These are phyloP conservation scores for Kodamaea plutei DNA, from an alignment of 1,139 yeast genomes.

Conservation along the genomic window DNA sequence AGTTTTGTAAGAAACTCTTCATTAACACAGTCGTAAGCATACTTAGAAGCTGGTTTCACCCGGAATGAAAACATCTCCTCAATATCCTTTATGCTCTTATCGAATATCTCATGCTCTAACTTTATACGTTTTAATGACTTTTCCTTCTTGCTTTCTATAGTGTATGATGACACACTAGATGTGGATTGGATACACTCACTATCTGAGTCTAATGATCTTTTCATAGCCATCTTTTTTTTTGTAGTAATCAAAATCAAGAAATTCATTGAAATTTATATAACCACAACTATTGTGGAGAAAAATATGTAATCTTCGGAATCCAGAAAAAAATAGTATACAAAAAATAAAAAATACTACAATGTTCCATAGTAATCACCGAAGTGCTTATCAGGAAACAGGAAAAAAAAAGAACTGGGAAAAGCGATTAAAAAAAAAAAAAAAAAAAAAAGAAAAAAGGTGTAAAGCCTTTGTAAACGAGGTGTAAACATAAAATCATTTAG, in stretches of 20 bases:
- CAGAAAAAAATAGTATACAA: too few species aligned
- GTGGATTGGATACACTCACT: conserved; percentile 6
- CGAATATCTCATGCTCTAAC: conserved; percentile 27
- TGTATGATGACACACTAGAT: conserved; percentile 2
- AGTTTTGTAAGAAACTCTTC: conserved; percentile 14
- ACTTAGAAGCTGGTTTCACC: conserved; percentile 7
- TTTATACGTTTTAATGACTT: conserved; percentile 23
- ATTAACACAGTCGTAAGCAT: conserved; percentile 26
- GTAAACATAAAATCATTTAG: too few species aligned
- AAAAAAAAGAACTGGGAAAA: neutral
- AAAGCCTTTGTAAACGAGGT: too few species aligned
- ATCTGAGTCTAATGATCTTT: conserved; percentile 7
- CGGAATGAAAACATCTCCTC: conserved; percentile 22
- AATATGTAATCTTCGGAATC: neutral
- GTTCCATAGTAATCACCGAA: neutral
- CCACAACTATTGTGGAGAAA: neutral
- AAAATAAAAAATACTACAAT: neutral
- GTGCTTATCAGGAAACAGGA: neutral
- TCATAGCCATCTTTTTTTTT: conserved; percentile 8
- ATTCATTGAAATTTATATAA: neutral
- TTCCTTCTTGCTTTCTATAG: conserved; percentile 2
- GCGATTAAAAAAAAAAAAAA: too few species aligned
- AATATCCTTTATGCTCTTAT: conserved; percentile 27
- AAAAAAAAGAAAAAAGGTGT: too few species aligned
- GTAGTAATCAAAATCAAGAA: too few species aligned